Base-by-base conservation (phyloP, 805 yeast genomes). In the Candida jianshihensis region DNA sequence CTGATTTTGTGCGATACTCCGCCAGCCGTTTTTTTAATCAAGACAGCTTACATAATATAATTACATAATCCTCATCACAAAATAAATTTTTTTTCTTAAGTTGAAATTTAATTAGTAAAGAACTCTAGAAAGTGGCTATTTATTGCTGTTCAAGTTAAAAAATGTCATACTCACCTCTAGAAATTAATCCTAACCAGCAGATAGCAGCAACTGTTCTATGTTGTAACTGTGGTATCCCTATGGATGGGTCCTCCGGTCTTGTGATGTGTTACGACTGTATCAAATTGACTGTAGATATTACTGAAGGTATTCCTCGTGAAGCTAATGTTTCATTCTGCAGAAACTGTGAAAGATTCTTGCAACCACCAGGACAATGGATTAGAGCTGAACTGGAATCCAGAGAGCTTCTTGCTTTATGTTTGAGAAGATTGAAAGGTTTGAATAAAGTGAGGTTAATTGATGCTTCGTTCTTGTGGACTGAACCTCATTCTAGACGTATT, bases 241-340 rank as follows among this genome's bases (percentile, higher is more conserved):
- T 92, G 75, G 97, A 92, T 57, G 97, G 97, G 30, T 86, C 97
- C 18, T 65, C 77, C 19, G 96, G 96, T 12, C 66, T 89, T 39
- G 95, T 88, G 19, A 87, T 90, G 95, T 92, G 98, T 67, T 81
- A 85, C 69, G 97, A 92, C 63, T 92, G 99, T 76, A 85, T 92
- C 57, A 86, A 87, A 61, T 67, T 90, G 54, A 87, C 87, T 2
- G 92, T 87, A 40, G 97, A 90, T 59, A 87, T 92, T 50, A 88
- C 98, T 2, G 87, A 81, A 48, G 96, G 95, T 31, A 81, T 83
- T 37, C 97, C 97, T 35, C 75, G 97, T 60, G 97, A 92, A 59
- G 90, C 95, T 8, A 84, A 87, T 48, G 68, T 92, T 33, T 85
- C 94, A 20, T 92, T 89, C 57, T 92, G 98, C 66, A 75, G 97